These are phyloP conservation scores for Chlamydomonas schloesseri DNA, from an alignment of 139 green algal species.

Conservation along the genomic window DNA sequence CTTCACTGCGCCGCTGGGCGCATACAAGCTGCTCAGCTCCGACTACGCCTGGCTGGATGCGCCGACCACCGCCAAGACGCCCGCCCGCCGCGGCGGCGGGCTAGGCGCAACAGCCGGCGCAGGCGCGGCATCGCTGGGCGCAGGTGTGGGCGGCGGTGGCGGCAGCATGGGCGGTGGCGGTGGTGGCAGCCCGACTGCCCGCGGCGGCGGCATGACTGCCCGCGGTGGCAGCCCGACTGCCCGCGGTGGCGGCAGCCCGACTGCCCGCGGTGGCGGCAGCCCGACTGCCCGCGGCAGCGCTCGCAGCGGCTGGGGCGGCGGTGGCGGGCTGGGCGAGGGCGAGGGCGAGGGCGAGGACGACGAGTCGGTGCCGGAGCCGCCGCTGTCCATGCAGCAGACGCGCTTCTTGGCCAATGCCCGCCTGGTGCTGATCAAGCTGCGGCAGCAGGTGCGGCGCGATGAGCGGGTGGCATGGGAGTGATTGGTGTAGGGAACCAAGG, in stretches of 20 bases:
- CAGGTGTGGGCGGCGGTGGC: not conserved
- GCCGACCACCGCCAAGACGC: not conserved
- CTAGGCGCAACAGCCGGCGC: too few relatives aligned
- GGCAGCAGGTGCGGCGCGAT: not conserved
- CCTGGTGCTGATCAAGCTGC: constrained; percentile 40
- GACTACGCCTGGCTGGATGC: constrained; percentile 39
- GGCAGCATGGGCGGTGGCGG: not conserved
- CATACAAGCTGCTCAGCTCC: constrained; percentile 47
- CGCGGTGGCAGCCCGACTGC: too few relatives aligned
- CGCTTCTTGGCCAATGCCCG: constrained; percentile 38
- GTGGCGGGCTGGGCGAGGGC: not conserved
- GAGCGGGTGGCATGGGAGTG: too few relatives aligned
- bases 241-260: not conserved
- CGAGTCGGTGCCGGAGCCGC: constrained; percentile 7
- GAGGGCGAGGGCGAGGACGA: not conserved
- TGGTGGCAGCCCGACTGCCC: too few relatives aligned
- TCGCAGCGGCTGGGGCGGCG: not conserved
- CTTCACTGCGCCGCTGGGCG: not conserved
- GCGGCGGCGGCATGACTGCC: too few relatives aligned
- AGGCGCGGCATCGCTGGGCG: not conserved
- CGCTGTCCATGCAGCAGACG: constrained; percentile 33
- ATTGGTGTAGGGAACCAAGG: too few relatives aligned
- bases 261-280: too few relatives aligned
- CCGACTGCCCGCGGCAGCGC: too few relatives aligned
- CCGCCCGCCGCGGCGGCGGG: not conserved